Conservation (phyloP, 306 rosid species). For the Alnus glutinosa region DNA sequence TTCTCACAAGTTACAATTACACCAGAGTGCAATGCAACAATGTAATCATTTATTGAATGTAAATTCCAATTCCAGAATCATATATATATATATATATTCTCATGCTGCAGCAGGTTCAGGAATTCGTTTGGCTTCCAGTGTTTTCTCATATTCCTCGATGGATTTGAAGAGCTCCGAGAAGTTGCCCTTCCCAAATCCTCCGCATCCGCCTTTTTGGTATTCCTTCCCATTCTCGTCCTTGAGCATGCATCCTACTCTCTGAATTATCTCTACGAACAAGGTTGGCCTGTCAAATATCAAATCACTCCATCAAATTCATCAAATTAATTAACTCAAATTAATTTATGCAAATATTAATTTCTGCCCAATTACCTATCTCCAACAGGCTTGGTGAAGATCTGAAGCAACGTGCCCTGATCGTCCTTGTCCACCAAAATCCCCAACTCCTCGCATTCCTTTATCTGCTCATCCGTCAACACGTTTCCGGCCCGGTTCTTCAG, state of each 20-base stretch:
- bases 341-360: too few species aligned
- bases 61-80: too few species aligned
- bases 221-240: constrained; percentile 72
- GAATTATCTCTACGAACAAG: constrained; percentile 85
- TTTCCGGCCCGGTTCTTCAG: constrained; percentile 67
- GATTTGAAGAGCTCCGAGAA: constrained; percentile 96
- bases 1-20: too few species aligned
- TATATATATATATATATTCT: too few species aligned
- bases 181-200: constrained; percentile 98
- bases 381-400: constrained; percentile 90
- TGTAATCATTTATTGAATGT: too few species aligned
- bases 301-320: constrained; percentile 7
- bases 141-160: constrained; percentile 90
- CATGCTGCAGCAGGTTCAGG: constrained; percentile 25
- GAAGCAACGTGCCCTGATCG: constrained; percentile 92
- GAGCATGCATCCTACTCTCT: constrained; percentile 88
- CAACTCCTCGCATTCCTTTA: constrained; percentile 77
- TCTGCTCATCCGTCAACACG: constrained; percentile 71
- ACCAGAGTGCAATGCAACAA: too few species aligned
- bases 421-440: constrained; percentile 92
- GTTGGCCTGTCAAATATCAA: constrained; percentile 68
- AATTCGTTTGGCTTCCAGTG: constrained; percentile 54
- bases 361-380: constrained; percentile 66
- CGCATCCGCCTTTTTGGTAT: constrained; percentile 91
- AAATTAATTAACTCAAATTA: background rate